Evolutionary conservation across 2,329 filamentous ascomycete genomes (phyloP).

Genomic region (Parascedosporium putredinis): DNA sequence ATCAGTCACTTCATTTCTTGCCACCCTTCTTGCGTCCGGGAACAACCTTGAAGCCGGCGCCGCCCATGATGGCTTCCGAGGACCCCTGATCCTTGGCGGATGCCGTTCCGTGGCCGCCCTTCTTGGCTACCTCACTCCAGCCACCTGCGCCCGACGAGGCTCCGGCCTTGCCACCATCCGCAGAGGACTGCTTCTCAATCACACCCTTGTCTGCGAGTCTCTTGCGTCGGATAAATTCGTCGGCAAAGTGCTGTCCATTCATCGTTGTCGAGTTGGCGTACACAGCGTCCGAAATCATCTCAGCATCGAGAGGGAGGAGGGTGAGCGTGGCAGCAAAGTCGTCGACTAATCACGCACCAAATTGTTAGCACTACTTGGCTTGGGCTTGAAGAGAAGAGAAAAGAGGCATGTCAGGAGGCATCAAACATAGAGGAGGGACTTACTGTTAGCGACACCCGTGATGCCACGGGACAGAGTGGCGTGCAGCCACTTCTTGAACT

Average conservation of each 20-base stretch:
- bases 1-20: slow-evolving; percentile 46
- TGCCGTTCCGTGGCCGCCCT: slow-evolving; percentile 40
- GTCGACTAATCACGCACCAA: slow-evolving; percentile 46
- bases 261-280: slow-evolving; percentile 82
- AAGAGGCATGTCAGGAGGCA: too few relatives aligned
- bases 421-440: slow-evolving; percentile 20
- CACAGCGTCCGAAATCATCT: slow-evolving; percentile 81
- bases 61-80: slow-evolving; percentile 26
- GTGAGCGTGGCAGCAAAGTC: slow-evolving; percentile 69
- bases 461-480: slow-evolving; percentile 68
- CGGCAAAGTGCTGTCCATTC: slow-evolving; percentile 84
- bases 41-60: slow-evolving; percentile 79
- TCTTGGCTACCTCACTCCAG: slow-evolving; percentile 97
- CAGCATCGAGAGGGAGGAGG: slow-evolving; percentile 63
- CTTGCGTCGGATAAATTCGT: slow-evolving; percentile 88
- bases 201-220: slow-evolving; percentile 89
- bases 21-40: slow-evolving; percentile 83
- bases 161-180: slow-evolving; percentile 37
- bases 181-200: slow-evolving; percentile 58
- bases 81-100: slow-evolving; percentile 31
- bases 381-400: slow-evolving; percentile 20
- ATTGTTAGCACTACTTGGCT: slow-evolving; percentile 3
- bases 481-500: slow-evolving; percentile 89
- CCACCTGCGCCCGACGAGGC: slow-evolving; percentile 47
- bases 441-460: slow-evolving; percentile 39